phyloP scores from a whole-genome alignment of 495 filamentous ascomycete species.

The Aspergillus haitiensis region DNA sequence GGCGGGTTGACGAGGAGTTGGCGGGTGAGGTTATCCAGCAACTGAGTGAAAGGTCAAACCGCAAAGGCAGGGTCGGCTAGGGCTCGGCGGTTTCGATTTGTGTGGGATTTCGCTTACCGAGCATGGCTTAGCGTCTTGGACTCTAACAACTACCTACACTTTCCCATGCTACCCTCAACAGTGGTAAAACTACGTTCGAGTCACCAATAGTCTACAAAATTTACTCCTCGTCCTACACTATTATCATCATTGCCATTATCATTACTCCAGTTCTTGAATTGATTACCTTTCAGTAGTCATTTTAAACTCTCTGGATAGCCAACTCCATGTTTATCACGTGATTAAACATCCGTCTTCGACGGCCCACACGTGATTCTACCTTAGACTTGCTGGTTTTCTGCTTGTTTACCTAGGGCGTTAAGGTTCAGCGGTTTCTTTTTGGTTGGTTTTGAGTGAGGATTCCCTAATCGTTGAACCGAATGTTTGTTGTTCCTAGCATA shows the following conservation, averaged over 20 bases:
- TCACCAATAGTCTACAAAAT: background rate
- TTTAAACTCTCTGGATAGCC: too few species aligned
- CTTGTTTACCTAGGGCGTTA: too few species aligned
- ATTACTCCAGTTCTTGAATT: background rate
- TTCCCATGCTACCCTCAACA: background rate
- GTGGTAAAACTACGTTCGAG: background rate
- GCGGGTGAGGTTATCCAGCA: slow-evolving; percentile 32
- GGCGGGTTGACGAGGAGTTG: slow-evolving; percentile 33
- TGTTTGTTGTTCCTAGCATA: too few species aligned
- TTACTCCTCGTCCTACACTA: background rate
- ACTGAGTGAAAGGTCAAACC: slow-evolving; percentile 29
- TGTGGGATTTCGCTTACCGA: slow-evolving; percentile 53
- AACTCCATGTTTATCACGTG: too few species aligned
- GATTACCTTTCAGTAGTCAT: too few species aligned
- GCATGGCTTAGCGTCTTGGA: slow-evolving; percentile 26
- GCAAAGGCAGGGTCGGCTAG: slow-evolving; percentile 41
- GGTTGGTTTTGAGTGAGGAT: too few species aligned
- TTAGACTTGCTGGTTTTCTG: too few species aligned
- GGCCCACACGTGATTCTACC: too few species aligned
- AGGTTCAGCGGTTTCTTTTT: too few species aligned
- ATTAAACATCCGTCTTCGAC: too few species aligned
- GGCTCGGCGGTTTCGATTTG: slow-evolving; percentile 34
- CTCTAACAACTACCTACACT: background rate
- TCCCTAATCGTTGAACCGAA: too few species aligned
- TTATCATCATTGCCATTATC: background rate